A percentile compares a stretch with the other conserved stretches of the same genome.
Conservation (phyloP, 108 stramenopile species). For the Nitzschia inconspicua region DNA sequence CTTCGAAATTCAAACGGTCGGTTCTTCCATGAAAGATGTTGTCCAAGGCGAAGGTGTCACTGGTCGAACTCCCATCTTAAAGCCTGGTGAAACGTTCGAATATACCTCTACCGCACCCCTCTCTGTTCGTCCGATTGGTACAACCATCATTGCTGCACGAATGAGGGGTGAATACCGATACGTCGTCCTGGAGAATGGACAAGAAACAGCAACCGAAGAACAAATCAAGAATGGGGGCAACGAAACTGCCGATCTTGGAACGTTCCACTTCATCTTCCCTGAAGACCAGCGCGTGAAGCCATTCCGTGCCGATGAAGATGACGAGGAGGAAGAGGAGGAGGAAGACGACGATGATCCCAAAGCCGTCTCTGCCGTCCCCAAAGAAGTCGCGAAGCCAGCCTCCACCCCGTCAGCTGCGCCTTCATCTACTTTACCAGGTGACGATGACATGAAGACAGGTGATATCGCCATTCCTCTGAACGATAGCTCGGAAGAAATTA, state of each 20-base stretch:
- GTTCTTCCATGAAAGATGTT: slow-evolving; percentile 79
- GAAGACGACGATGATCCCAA: slow-evolving; percentile 45
- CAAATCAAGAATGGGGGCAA: slow-evolving; percentile 73
- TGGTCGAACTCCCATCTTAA: slow-evolving; percentile 84
- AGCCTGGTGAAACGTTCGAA: slow-evolving; percentile 91
- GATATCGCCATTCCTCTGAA: slow-evolving; percentile 47
- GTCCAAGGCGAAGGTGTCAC: slow-evolving; percentile 91
- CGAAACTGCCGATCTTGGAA: slow-evolving; percentile 64
- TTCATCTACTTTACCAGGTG: slow-evolving; percentile 73
- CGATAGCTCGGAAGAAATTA: slow-evolving; percentile 65
- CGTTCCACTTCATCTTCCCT: slow-evolving; percentile 85
- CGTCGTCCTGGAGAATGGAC: slow-evolving; percentile 54
- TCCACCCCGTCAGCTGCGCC: slow-evolving; percentile 20
- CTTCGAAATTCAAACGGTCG: slow-evolving; percentile 92
- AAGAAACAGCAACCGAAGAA: slow-evolving; percentile 68
- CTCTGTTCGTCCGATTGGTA: slow-evolving; percentile 75
- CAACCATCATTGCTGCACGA: slow-evolving; percentile 77
- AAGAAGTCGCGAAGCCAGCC: background rate
- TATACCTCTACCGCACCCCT: slow-evolving; percentile 88
- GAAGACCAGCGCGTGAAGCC: slow-evolving; percentile 85
- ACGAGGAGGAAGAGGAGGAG: slow-evolving; percentile 81
- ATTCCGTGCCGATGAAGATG: slow-evolving; percentile 56
- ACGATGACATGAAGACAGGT: slow-evolving; percentile 81
- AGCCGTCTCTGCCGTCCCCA: slow-evolving; percentile 14
- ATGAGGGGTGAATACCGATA: slow-evolving; percentile 84